Conservation (phyloP, 352 stramenopile species). For the Bremia lactucae region DNA sequence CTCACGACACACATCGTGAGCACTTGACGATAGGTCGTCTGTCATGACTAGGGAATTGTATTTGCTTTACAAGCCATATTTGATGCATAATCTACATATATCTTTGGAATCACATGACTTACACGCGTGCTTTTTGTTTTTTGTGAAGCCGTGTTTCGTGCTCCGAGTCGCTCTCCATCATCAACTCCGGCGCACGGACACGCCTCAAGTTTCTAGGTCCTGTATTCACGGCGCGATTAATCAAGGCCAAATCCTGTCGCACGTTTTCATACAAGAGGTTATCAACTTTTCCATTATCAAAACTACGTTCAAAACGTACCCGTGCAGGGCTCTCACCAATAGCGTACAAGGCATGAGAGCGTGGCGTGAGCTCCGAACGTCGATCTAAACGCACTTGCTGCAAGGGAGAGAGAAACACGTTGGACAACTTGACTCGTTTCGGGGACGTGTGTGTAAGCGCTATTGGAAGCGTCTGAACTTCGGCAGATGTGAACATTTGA, state of each 20-base stretch:
- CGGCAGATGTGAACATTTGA: constrained; percentile 53
- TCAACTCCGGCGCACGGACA: constrained; percentile 12
- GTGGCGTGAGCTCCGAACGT: constrained; percentile 57
- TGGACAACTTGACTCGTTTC: constrained; percentile 67
- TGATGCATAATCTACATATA: constrained; percentile 23
- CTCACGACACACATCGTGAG: too few species aligned
- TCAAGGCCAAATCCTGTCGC: constrained; percentile 52
- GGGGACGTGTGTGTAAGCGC: constrained; percentile 70
- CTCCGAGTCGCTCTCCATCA: constrained; percentile 23
- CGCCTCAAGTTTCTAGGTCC: constrained; percentile 9
- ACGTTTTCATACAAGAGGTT: constrained; percentile 1
- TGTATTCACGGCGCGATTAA: constrained; percentile 66
- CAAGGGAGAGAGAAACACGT: constrained; percentile 80
- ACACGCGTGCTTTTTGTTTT: constrained; percentile 21
- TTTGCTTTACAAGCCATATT: not conserved
- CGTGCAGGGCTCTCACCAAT: constrained; percentile 78
- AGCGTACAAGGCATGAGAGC: constrained; percentile 74
- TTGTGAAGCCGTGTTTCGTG: constrained; percentile 19
- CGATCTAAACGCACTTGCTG: constrained; percentile 67
- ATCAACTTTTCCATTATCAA: not conserved
- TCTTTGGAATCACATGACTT: constrained; percentile 2
- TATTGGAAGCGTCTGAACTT: constrained; percentile 71
- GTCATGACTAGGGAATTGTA: not conserved
- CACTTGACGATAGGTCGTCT: not conserved
- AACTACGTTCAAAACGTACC: constrained; percentile 27